These are phyloP conservation scores for Phaeoacremonium minimum DNA, from an alignment of 2,329 filamentous ascomycete species.

Conservation along the genomic window DNA sequence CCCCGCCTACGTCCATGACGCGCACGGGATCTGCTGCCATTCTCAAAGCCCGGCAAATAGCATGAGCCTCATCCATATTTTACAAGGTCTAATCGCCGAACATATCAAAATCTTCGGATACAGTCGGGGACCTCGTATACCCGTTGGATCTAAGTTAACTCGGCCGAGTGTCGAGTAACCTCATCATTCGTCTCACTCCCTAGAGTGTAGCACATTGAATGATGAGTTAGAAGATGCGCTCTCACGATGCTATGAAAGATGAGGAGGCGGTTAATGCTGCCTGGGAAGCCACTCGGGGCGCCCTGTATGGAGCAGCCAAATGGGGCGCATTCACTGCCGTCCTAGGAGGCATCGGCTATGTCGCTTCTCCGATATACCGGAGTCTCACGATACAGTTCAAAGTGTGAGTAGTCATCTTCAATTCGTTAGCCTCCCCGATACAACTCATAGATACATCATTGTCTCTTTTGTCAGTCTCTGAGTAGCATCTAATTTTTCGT, in stretches of 20 bases:
- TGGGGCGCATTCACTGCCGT: slow-evolving; percentile 66
- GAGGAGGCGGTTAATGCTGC: slow-evolving; percentile 66
- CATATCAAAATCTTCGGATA: background rate
- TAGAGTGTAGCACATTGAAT: no score
- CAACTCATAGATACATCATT: background rate
- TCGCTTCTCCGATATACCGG: slow-evolving; percentile 67
- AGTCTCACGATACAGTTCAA: slow-evolving; percentile 73
- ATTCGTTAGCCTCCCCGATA: background rate
- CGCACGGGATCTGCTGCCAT: no score
- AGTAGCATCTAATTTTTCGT: slow-evolving; percentile 6
- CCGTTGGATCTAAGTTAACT: no score
- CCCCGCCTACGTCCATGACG: no score
- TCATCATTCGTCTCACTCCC: no score
- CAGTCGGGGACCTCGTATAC: no score
- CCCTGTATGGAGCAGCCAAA: slow-evolving; percentile 62
- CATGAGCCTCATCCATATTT: no score
- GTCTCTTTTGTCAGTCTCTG: slow-evolving; percentile 1
- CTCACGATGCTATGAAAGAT: slow-evolving; percentile 55
- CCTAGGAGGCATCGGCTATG: slow-evolving; percentile 58
- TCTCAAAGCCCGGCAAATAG: no score
- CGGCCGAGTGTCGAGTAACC: no score
- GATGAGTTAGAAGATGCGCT: slow-evolving; percentile 39
- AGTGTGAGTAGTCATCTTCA: slow-evolving; percentile 48
- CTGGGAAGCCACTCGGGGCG: slow-evolving; percentile 67
- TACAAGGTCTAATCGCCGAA: slow-evolving; percentile 1